Evolutionary conservation across 495 filamentous ascomycete species (phyloP), one percentile per base, ranked within the genome.

Genomic region (Saxophila tyrrhenica): DNA sequence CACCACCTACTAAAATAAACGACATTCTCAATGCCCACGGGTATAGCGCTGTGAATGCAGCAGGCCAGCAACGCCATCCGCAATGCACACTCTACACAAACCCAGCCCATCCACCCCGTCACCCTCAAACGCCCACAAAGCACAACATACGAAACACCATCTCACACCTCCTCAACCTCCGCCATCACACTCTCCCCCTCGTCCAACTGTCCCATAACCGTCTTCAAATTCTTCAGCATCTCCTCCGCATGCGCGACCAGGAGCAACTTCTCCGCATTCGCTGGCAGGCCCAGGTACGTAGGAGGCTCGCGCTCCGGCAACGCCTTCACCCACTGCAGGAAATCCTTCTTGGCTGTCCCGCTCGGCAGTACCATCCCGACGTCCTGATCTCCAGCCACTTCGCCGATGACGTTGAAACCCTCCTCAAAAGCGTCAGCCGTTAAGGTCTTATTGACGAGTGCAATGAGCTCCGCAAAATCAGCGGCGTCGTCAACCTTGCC

Each of bases 221-320:
- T 83, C 59, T 80, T 81, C 66, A 97, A 60, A 71, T 96, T 90
- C 56, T 76, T 76, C 59, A 96, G 83, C 81, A 95, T 81, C 64
- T 84, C 86, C 58, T 76, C 77, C 39, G 91, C 92, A 65, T 95
- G 83, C 15, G 87, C 90, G 32, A 96, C 87, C 42, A 99, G 70
- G 63, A 99, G 68, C 66, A 99, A 63, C 71, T 97, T 97, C 79
- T 99, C 92, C 46, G 92, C 94, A 65, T 97, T 95, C 21, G 89
- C 87, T 38, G 92, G 94, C 54, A 99, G 69, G 23, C 92, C 94
- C n/a, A 99, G 74, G 65, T 95, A 99, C 7, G 89, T 95, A 0
- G 92, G 92, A 43, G 92, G 92, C 65, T 99, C 92, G 62, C 92
- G 78, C 75, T 99, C 92, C 13, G 92, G 92, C 57, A 99, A 71